These are phyloP conservation scores for Cryphonectria nitschkei DNA, from an alignment of 2,329 filamentous ascomycete species.

Conservation along the genomic window DNA sequence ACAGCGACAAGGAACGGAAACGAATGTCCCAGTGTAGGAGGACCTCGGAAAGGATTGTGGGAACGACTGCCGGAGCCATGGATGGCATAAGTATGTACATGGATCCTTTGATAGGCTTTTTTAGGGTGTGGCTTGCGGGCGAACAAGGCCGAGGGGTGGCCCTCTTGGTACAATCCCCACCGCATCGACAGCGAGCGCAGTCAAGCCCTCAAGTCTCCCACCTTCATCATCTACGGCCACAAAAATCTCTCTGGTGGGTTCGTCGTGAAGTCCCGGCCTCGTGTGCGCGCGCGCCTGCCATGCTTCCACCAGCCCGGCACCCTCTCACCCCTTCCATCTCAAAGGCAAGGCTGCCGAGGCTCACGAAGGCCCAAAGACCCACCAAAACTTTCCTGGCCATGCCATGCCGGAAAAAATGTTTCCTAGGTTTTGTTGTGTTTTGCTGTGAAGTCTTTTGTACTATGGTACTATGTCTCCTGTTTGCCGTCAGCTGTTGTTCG, in stretches of 20 bases:
- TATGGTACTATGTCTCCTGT: conserved; percentile 16
- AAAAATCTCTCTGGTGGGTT: background rate
- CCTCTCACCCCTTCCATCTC: background rate
- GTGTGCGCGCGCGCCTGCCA: too few relatives aligned
- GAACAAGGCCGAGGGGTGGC: background rate
- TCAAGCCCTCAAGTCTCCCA: background rate
- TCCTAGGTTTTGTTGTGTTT: background rate
- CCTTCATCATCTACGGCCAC: background rate
- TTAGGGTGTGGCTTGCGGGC: conserved; percentile 1
- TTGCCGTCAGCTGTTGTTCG: conserved; percentile 10
- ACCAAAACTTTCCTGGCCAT: too few relatives aligned
- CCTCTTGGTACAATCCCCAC: too few relatives aligned
- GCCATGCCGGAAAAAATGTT: background rate
- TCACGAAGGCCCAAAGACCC: background rate
- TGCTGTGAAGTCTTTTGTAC: background rate
- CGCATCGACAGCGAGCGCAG: too few relatives aligned
- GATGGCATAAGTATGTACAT: background rate
- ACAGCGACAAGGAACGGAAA: background rate
- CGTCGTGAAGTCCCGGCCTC: background rate
- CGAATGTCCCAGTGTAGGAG: background rate
- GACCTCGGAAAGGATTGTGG: background rate
- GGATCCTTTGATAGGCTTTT: too few relatives aligned
- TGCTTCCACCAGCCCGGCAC: too few relatives aligned
- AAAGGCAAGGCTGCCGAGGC: background rate
- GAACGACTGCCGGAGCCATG: background rate